These are phyloP conservation scores for Arbutus unedo DNA, from an alignment of 148 eudicot species.

Conservation along the genomic window DNA sequence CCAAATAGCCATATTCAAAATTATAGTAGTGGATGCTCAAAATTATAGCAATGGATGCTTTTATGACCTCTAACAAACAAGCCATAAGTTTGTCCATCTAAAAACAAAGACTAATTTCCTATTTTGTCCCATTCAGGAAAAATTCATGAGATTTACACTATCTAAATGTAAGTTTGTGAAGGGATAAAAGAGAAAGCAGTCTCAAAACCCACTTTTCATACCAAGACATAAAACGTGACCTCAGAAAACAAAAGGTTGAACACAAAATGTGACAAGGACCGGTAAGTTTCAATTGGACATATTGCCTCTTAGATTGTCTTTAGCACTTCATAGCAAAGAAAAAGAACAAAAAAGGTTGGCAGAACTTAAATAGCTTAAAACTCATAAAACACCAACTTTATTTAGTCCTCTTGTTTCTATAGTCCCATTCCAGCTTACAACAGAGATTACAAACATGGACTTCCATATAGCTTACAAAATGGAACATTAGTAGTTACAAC, in stretches of 20 bases:
- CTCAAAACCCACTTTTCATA: not conserved
- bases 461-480: not conserved
- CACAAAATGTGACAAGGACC: not conserved
- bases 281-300: not conserved
- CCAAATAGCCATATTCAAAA: too few species aligned
- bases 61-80: too few species aligned
- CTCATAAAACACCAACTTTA: not conserved
- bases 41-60: too few species aligned
- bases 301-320: not conserved
- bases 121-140: not conserved
- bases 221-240: not conserved
- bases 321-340: not conserved
- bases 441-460: not conserved
- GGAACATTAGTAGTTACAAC: not conserved
- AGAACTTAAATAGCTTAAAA: not conserved
- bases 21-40: too few species aligned
- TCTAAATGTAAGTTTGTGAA: not conserved
- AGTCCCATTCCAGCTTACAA: slow-evolving; percentile 1
- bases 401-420: not conserved
- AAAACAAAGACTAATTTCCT: not conserved
- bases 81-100: too few species aligned
- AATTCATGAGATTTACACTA: not conserved
- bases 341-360: not conserved
- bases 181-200: not conserved
- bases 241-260: not conserved